Evolutionary conservation across 345 rosid species (phyloP).

Genomic region (Trapa incisa): DNA sequence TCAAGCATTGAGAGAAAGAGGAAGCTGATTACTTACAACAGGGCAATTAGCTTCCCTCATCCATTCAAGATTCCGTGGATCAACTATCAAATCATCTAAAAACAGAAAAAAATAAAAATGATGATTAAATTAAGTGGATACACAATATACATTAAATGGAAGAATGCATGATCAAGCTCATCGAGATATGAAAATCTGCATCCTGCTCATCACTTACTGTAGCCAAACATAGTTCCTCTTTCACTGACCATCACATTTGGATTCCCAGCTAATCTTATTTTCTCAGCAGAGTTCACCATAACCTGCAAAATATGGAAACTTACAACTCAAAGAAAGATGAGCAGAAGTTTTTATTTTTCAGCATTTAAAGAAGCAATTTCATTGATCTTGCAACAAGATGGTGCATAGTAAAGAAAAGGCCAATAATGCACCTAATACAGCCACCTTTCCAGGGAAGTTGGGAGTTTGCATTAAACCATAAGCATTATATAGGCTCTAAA

Average conservation of each 20-base stretch:
- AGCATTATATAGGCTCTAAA: constrained; percentile 7
- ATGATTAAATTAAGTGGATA: background rate
- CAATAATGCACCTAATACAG: background rate
- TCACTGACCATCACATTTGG: constrained; percentile 94
- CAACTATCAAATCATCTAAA: constrained; percentile 86
- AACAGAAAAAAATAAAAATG: constrained; percentile 8
- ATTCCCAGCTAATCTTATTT: constrained; percentile 87
- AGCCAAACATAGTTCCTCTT: constrained; percentile 98
- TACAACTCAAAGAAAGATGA: background rate
- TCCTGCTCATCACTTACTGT: constrained; percentile 48
- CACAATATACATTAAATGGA: background rate
- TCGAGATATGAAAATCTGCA: background rate
- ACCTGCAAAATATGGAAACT: constrained; percentile 41
- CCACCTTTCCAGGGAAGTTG: background rate
- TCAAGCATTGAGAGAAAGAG: background rate
- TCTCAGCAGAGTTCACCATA: constrained; percentile 80
- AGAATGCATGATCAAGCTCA: background rate
- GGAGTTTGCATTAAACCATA: background rate
- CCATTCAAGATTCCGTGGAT: constrained; percentile 94
- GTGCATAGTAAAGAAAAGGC: background rate
- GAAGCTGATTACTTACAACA: constrained; percentile 41
- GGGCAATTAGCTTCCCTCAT: constrained; percentile 93
- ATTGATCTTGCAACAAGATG: too few relatives aligned
- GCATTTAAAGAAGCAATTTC: too few relatives aligned
- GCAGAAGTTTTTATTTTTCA: too few relatives aligned